These are phyloP conservation scores for Botryobasidium botryosum DNA, from an alignment of 768 basidiomycete species.

Conservation along the genomic window DNA sequence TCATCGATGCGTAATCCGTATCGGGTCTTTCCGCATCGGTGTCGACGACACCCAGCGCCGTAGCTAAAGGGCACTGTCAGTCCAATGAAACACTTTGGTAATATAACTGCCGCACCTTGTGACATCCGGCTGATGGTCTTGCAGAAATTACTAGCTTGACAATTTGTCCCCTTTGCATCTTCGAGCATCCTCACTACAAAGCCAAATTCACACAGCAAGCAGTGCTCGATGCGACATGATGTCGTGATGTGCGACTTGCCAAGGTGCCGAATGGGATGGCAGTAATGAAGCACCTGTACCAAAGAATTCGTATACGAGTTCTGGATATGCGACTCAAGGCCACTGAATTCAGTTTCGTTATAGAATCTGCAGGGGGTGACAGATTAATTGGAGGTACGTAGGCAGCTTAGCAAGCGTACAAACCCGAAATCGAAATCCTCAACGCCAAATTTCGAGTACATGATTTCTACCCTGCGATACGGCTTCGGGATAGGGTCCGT, in stretches of 20 bases:
- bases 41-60: slow-evolving; percentile 79
- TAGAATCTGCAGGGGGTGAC: slow-evolving; percentile 45
- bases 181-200: slow-evolving; percentile 92
- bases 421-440: slow-evolving; percentile 98
- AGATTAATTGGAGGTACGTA: neutral
- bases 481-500: slow-evolving; percentile 47
- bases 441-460: slow-evolving; percentile 95
- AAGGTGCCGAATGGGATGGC: slow-evolving; percentile 51
- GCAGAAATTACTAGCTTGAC: slow-evolving; percentile 94
- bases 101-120: slow-evolving; percentile 38
- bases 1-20: slow-evolving; percentile 78
- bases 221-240: slow-evolving; percentile 79
- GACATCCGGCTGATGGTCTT: slow-evolving; percentile 80
- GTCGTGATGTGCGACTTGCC: slow-evolving; percentile 88
- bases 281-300: slow-evolving; percentile 82
- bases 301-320: slow-evolving; percentile 94
- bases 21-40: slow-evolving; percentile 50
- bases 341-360: slow-evolving; percentile 79
- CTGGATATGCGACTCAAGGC: slow-evolving; percentile 89
- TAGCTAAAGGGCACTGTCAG: slow-evolving; percentile 19
- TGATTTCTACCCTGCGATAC: slow-evolving; percentile 90
- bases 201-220: slow-evolving; percentile 85
- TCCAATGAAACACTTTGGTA: neutral
- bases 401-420: slow-evolving; percentile 12
- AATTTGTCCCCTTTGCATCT: slow-evolving; percentile 85